Evolutionary conservation across 2,329 filamentous ascomycete species (phyloP), one percentile per base, ranked within the genome.

Genomic region (Xylariaceae sp.): DNA sequence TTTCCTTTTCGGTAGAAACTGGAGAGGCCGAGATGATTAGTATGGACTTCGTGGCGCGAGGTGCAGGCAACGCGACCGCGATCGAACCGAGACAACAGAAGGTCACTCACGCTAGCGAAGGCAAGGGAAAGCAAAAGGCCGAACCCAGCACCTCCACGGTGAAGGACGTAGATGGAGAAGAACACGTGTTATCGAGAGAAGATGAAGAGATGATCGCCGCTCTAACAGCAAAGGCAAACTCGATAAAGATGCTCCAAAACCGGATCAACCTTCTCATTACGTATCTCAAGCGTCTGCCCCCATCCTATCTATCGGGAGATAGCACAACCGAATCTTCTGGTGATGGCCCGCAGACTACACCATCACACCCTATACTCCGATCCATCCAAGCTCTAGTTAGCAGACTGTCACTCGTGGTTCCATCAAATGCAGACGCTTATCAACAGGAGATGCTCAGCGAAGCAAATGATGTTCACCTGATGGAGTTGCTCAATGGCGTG

Each of bases 21-120:
- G 89, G 88, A 9, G 90, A 97, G 63, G 90, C 90, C 1, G 93
- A 98, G 65, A 96, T 96, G 89, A 97, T 98, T 51, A 87, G 87
- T 53, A 87, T 98, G 57, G 89, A 96, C 64, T 95, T 90, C 51
- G 85, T 98, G 16, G 90, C 91, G 1, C 83, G 84, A 39, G 88
- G 87, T 30, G 87, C 86, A 35, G 87, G 87, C 36, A 91, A 87
- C 56, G 90, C 89, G 18, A 82, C 85, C 9, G 80, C 80, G 24
- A 69, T 79, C 15, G 52, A 56, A 39, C 48, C 47, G 4, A 54
- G 52, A 32, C 55, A 60, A 38, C 69, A 72, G 42, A 70, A 71
- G 42, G 60, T 67, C n/a, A 60, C 61, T 34, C 65, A 68, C 30
- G 64, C 48, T 28, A 64, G 72, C 13, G 71, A 77, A 48, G 64